These are phyloP conservation scores for Cyamopsis tetragonoloba DNA, from an alignment of 306 rosid genomes.

Conservation along the genomic window DNA sequence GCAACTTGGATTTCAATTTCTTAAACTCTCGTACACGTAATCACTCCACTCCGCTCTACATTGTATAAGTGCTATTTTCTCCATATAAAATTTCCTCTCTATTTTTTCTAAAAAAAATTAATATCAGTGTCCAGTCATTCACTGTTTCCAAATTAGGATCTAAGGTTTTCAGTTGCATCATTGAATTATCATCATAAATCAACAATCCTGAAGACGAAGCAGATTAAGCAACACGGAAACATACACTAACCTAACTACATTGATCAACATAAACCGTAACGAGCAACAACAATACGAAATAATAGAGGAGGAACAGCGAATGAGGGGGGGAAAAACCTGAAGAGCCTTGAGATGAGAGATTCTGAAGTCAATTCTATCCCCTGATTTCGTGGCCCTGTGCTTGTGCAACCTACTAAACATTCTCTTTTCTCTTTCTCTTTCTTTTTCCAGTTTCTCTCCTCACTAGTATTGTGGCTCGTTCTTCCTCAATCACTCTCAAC, in stretches of 20 bases:
- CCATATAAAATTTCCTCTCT: no score
- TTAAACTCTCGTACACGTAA: background rate
- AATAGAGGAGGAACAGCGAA: background rate
- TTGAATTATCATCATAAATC: background rate
- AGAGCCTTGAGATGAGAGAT: conserved; percentile 55
- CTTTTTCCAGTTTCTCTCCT: background rate
- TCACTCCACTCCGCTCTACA: conserved; percentile 3
- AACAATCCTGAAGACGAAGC: conserved; percentile 1
- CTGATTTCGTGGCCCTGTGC: conserved; percentile 52
- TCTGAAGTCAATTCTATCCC: conserved; percentile 47
- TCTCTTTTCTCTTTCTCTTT: conserved; percentile 6
- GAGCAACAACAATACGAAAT: background rate
- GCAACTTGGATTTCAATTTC: conserved; percentile 20
- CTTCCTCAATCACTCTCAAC: conserved; percentile 11
- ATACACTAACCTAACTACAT: background rate
- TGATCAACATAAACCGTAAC: background rate
- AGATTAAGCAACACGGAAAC: background rate
- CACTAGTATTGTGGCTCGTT: background rate
- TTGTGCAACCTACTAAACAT: conserved; percentile 84
- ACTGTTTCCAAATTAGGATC: conserved; percentile 8
- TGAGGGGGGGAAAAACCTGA: conserved; percentile 41
- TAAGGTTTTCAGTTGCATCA: background rate
- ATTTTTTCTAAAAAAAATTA: no score
- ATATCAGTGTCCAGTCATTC: background rate
- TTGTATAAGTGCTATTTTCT: no score